Percentiles rank a stretch among this genome's conserved stretches.
These are phyloP conservation scores for Sphenostylis stenocarpa DNA, from an alignment of 306 rosid species.

Conservation along the genomic window DNA sequence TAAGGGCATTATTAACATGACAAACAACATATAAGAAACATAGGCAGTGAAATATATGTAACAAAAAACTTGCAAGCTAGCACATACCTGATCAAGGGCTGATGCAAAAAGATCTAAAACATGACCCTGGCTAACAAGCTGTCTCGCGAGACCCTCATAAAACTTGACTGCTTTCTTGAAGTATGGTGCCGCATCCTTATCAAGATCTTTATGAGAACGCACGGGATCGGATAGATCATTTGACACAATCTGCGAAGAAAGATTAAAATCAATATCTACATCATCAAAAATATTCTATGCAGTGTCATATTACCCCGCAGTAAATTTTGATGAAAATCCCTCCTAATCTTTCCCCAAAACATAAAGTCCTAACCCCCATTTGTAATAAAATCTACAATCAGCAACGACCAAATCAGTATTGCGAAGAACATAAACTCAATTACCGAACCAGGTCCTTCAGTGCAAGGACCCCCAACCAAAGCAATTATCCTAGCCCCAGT, in stretches of 20 bases:
- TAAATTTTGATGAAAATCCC: background rate
- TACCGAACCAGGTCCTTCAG: conserved; percentile 97
- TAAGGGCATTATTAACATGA: background rate
- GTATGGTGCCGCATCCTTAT: conserved; percentile 86
- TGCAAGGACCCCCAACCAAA: conserved; percentile 94
- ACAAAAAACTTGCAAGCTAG: conserved; percentile 20
- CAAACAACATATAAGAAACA: background rate
- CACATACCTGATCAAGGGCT: conserved; percentile 88
- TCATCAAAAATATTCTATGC: background rate
- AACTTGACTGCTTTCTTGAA: conserved; percentile 86
- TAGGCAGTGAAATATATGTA: conserved; percentile 6
- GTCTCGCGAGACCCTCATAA: conserved; percentile 75
- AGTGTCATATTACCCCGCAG: too few species aligned
- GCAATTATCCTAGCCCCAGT: conserved; percentile 87
- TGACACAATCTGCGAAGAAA: conserved; percentile 72
- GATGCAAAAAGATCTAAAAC: conserved; percentile 90
- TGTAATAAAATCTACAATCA: background rate
- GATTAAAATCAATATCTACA: conserved; percentile 3
- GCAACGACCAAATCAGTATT: background rate
- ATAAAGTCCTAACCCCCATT: background rate
- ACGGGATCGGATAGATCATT: conserved; percentile 89
- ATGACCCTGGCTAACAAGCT: conserved; percentile 87
- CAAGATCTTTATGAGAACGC: conserved; percentile 92
- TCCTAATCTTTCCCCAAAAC: background rate
- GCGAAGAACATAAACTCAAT: background rate